Evolutionary conservation across 495 filamentous ascomycete species (phyloP).

Genomic region (Penicillium soppii): DNA sequence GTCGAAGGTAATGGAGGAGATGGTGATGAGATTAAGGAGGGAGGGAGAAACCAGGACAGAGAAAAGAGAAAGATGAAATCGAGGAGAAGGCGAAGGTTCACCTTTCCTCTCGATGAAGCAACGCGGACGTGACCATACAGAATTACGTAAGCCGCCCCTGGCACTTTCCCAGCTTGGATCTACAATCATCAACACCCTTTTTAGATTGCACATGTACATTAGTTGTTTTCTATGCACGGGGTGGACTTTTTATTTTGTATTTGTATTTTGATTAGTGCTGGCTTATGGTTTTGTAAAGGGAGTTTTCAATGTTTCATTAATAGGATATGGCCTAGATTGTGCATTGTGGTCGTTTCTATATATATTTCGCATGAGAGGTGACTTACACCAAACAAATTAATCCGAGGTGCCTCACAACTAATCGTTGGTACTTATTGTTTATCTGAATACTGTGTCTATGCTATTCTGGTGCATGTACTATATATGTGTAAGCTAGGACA

Average conservation of each 20-base stretch:
- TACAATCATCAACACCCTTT: background rate
- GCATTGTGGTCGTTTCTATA: too few species aligned
- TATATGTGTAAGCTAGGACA: too few species aligned
- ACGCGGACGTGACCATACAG: conserved; percentile 20
- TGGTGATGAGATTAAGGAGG: conserved; percentile 3
- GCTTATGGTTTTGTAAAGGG: too few species aligned
- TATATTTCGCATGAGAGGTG: too few species aligned
- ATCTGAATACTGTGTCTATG: too few species aligned
- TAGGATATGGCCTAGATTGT: too few species aligned
- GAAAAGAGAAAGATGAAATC: conserved; percentile 19
- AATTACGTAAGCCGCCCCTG: conserved; percentile 29
- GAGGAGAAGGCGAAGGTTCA: conserved; percentile 26
- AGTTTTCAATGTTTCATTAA: too few species aligned
- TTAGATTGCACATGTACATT: background rate
- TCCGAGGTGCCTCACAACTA: too few species aligned
- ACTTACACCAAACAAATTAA: too few species aligned
- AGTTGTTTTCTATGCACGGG: background rate
- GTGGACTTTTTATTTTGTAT: background rate
- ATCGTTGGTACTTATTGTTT: too few species aligned
- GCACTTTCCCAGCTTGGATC: background rate
- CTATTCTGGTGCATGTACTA: too few species aligned
- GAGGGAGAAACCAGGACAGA: conserved; percentile 13
- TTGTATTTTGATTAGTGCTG: too few species aligned
- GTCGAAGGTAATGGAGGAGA: conserved; percentile 5
- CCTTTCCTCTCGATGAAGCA: conserved; percentile 22